Percentiles rank a stretch among this genome's conserved stretches.
phyloP scores from a whole-genome alignment of 371 early-diverging fungal species.

The Mucor plumbeus region DNA sequence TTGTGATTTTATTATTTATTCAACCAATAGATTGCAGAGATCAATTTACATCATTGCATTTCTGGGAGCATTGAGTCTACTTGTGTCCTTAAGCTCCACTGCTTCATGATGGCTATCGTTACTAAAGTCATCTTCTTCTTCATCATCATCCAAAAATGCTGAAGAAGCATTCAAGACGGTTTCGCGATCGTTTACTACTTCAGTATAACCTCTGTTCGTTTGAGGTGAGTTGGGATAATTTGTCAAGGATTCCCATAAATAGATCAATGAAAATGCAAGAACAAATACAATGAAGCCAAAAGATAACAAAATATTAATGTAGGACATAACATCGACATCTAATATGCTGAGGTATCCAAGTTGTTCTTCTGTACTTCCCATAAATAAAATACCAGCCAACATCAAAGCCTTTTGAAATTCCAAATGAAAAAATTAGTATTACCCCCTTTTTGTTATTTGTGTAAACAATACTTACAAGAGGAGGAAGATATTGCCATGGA shows the following conservation, averaged over 20 bases:
- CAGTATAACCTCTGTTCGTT: constrained; percentile 25
- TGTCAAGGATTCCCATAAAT: constrained; percentile 49
- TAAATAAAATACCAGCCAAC: constrained; percentile 65
- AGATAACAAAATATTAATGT: constrained; percentile 61
- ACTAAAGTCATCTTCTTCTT: constrained; percentile 19
- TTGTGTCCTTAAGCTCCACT: constrained; percentile 27
- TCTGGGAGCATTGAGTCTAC: background rate
- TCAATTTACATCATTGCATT: background rate
- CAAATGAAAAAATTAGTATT: too few relatives aligned
- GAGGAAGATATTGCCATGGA: constrained; percentile 55
- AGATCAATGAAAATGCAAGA: constrained; percentile 53
- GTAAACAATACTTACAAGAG: constrained; percentile 42
- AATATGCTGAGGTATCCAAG: constrained; percentile 43
- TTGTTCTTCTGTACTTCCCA: constrained; percentile 70
- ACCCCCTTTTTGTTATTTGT: background rate
- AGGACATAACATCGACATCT: constrained; percentile 61
- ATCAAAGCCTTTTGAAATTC: constrained; percentile 41
- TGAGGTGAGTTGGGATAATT: constrained; percentile 26
- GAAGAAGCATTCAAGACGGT: constrained; percentile 22
- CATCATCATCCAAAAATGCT: constrained; percentile 33
- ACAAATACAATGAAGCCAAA: constrained; percentile 65
- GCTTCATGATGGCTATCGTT: constrained; percentile 15
- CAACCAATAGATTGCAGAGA: too few relatives aligned
- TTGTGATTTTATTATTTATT: too few relatives aligned
- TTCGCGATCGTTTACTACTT: constrained; percentile 23